These are phyloP conservation scores for Phytophthora ramorum DNA, from an alignment of 352 stramenopile genomes.

Conservation along the genomic window DNA sequence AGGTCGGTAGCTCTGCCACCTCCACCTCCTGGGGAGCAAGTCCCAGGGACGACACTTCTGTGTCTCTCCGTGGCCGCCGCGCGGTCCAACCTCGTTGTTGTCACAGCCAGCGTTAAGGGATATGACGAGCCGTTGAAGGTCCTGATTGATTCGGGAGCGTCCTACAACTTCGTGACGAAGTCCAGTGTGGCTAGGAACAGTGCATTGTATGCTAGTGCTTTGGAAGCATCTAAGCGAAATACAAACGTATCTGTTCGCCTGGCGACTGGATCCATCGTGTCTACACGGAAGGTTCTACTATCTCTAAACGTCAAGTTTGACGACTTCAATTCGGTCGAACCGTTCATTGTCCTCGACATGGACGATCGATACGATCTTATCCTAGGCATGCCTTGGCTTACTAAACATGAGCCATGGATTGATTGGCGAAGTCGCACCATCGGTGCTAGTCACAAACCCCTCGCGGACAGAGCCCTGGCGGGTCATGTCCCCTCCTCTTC, in stretches of 20 bases:
- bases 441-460: neutral
- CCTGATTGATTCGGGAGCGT: constrained; percentile 4
- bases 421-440: no score
- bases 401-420: no score
- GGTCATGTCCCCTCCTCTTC: neutral
- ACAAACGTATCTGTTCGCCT: constrained; percentile 3
- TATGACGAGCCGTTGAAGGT: constrained; percentile 3
- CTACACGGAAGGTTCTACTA: neutral
- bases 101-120: neutral
- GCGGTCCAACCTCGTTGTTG: neutral
- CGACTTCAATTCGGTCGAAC: neutral
- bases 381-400: no score
- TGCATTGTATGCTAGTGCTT: constrained; percentile 1
- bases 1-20: no score
- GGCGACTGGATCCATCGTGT: neutral
- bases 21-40: neutral
- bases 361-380: neutral
- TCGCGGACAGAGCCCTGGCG: neutral
- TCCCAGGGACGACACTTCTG: neutral
- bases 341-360: neutral
- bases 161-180: neutral
- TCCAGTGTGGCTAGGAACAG: neutral
- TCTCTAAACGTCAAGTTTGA: neutral
- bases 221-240: constrained; percentile 1
- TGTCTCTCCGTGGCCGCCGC: neutral